Evolutionary conservation across 108 stramenopile genomes (phyloP).

Genomic region (Skeletonema marinoi): DNA sequence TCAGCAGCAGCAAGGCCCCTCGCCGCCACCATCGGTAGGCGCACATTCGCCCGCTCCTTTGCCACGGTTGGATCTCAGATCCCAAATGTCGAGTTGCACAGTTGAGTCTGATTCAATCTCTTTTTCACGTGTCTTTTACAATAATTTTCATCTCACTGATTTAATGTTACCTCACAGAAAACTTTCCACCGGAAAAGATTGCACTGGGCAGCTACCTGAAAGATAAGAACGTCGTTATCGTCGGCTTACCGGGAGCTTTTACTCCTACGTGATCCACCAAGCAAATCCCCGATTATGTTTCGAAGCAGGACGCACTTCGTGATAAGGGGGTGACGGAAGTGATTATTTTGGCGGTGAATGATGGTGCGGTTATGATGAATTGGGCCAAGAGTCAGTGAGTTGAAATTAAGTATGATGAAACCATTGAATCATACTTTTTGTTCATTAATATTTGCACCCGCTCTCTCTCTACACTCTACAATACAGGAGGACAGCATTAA

Average conservation of each 20-base stretch:
- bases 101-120: slow-evolving; percentile 11
- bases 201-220: slow-evolving; percentile 56
- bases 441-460: too few species aligned
- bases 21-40: neutral
- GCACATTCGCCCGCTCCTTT: neutral
- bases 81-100: slow-evolving; percentile 38
- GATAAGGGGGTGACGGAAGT: slow-evolving; percentile 58
- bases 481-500: slow-evolving; percentile 17
- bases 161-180: slow-evolving; percentile 1
- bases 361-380: slow-evolving; percentile 72
- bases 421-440: too few species aligned
- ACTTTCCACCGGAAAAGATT: slow-evolving; percentile 40
- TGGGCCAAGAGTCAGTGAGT: slow-evolving; percentile 70
- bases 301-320: slow-evolving; percentile 70
- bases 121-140: neutral
- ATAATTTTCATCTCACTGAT: too few species aligned
- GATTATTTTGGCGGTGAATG: slow-evolving; percentile 74
- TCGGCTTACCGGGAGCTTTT: slow-evolving; percentile 60
- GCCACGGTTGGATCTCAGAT: slow-evolving; percentile 41
- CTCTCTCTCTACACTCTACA: neutral
- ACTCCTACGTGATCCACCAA: slow-evolving; percentile 83
- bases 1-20: neutral
- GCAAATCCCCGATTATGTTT: slow-evolving; percentile 78
- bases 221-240: slow-evolving; percentile 58
- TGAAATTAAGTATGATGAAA: too few species aligned